Percentiles rank a stretch among this genome's conserved stretches.
phyloP scores from a whole-genome alignment of 2,329 filamentous ascomycete genomes.

The Hypoxylon rubiginosum region DNA sequence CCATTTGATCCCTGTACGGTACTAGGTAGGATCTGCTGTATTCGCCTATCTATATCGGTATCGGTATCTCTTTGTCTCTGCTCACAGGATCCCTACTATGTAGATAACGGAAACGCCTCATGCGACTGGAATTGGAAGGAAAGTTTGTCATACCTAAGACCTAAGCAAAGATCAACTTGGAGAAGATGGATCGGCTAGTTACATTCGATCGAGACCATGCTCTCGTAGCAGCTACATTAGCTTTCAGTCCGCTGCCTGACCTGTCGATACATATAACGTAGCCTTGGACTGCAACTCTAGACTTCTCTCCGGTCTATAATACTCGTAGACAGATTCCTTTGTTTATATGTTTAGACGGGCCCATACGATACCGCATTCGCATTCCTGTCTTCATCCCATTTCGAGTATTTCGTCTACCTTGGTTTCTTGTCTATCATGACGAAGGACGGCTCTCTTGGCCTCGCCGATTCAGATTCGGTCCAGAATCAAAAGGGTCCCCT shows the following conservation, averaged over 20 bases:
- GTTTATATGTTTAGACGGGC: neutral
- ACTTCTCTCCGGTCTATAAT: neutral
- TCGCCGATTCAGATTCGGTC: slow-evolving; percentile 31
- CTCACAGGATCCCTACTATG: neutral
- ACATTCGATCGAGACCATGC: neutral
- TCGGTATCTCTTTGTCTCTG: neutral
- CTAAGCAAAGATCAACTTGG: slow-evolving; percentile 8
- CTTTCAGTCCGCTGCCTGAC: neutral
- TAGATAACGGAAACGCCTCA: slow-evolving; percentile 27
- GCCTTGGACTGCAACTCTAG: neutral
- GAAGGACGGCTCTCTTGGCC: slow-evolving; percentile 14
- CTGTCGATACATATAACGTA: neutral
- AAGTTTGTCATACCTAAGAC: slow-evolving; percentile 2
- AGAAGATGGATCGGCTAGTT: slow-evolving; percentile 7
- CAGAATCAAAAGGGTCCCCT: slow-evolving; percentile 35
- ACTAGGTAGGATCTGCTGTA: slow-evolving; percentile 28
- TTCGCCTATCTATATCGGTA: slow-evolving; percentile 14
- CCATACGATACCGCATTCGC: slow-evolving; percentile 3
- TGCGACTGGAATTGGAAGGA: slow-evolving; percentile 22
- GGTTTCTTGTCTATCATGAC: slow-evolving; percentile 16
- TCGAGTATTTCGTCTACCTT: neutral
- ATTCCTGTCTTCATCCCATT: neutral
- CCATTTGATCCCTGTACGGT: slow-evolving; percentile 15
- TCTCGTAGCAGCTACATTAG: neutral
- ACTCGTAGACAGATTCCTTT: neutral